Percentiles rank a stretch among this genome's conserved stretches.
phyloP scores from a whole-genome alignment of 805 yeast species.

The Ogataea glucozyma region DNA sequence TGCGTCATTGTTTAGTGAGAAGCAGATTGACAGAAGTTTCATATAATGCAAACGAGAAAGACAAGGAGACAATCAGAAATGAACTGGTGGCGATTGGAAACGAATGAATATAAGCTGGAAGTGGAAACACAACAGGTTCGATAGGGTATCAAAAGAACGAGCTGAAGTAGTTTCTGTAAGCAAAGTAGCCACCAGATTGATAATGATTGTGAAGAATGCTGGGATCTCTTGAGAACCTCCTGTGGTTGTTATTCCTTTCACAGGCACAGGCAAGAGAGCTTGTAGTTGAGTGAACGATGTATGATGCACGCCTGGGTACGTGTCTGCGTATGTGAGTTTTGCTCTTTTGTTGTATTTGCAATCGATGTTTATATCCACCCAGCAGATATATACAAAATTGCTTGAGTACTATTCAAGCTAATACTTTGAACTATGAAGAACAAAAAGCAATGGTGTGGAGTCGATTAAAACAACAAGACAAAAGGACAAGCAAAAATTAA shows the following conservation, averaged over 20 bases:
- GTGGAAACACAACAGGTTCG: constrained; percentile 5
- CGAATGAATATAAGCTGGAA: constrained; percentile 5
- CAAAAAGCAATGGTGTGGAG: neutral
- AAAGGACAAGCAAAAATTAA: neutral
- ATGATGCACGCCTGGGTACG: constrained; percentile 4
- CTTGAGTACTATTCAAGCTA: constrained; percentile 2
- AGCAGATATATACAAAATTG: constrained; percentile 1
- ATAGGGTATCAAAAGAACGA: constrained; percentile 5
- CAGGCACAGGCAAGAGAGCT: no score
- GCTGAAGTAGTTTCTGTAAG: constrained; percentile 1
- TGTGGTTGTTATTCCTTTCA: neutral
- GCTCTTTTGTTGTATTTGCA: no score
- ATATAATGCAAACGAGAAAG: constrained; percentile 1
- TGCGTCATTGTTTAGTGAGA: constrained; percentile 1
- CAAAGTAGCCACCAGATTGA: constrained; percentile 1
- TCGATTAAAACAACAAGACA: neutral
- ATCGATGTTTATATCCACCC: constrained; percentile 4
- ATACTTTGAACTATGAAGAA: neutral
- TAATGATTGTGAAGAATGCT: neutral
- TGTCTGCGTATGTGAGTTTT: neutral
- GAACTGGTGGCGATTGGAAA: neutral
- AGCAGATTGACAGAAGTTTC: neutral
- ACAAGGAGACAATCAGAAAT: neutral
- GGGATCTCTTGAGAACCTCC: neutral
- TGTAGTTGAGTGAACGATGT: neutral